Evolutionary conservation across 371 early-diverging fungal genomes (phyloP).

Genomic region (Lichtheimia hyalospora): DNA sequence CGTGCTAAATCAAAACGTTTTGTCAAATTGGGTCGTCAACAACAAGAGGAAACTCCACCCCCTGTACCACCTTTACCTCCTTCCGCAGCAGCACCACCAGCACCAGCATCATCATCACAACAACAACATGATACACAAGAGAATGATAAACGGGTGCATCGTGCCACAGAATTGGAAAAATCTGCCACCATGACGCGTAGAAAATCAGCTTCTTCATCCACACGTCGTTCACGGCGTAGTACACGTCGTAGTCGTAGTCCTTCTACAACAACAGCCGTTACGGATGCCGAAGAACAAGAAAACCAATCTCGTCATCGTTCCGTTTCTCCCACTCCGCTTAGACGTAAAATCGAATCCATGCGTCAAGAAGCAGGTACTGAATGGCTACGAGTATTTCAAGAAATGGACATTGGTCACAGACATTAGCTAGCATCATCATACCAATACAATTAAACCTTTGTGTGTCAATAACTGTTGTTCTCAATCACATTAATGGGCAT

Average conservation of each 20-base stretch:
- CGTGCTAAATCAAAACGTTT: conserved; percentile 34
- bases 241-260: conserved; percentile 27
- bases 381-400: conserved; percentile 63
- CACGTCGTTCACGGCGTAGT: conserved; percentile 25
- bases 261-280: neutral
- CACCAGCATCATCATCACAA: neutral
- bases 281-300: conserved; percentile 10
- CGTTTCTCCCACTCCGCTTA: conserved; percentile 29
- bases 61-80: no score
- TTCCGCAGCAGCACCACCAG: conserved; percentile 5
- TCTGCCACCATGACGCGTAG: conserved; percentile 23
- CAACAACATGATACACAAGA: conserved; percentile 16
- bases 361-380: conserved; percentile 62
- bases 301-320: conserved; percentile 10
- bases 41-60: conserved; percentile 8
- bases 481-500: no score
- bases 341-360: conserved; percentile 60
- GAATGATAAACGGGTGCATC: conserved; percentile 37
- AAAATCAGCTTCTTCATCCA: conserved; percentile 12
- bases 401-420: conserved; percentile 46
- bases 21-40: conserved; percentile 29
- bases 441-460: no score
- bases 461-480: no score
- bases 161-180: conserved; percentile 46
- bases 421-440: no score